Conservation (phyloP, 345 rosid genomes). For the Brassica napus region Da-Ae NC_063446.1:41170501-41171000, state of each 20-base stretch:
- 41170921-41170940: background rate
- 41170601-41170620: background rate
- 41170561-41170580: background rate
- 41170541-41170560: background rate
- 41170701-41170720: background rate
- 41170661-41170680: background rate
- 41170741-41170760: background rate
- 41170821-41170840: conserved; percentile 3
- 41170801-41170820: background rate
- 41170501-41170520: background rate
- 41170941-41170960: background rate
- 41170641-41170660: background rate
- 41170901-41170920: background rate
- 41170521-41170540: background rate
- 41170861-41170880: background rate
- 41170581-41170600: background rate
- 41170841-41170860: background rate
- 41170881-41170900: background rate
- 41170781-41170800: background rate
- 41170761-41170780: background rate
- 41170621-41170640: background rate
- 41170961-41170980: background rate
- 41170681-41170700: background rate
- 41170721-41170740: background rate
- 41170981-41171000: background rate